Evolutionary conservation across 2,329 filamentous ascomycete genomes (phyloP).

Genomic region (Fusarium haematococcum): DNA sequence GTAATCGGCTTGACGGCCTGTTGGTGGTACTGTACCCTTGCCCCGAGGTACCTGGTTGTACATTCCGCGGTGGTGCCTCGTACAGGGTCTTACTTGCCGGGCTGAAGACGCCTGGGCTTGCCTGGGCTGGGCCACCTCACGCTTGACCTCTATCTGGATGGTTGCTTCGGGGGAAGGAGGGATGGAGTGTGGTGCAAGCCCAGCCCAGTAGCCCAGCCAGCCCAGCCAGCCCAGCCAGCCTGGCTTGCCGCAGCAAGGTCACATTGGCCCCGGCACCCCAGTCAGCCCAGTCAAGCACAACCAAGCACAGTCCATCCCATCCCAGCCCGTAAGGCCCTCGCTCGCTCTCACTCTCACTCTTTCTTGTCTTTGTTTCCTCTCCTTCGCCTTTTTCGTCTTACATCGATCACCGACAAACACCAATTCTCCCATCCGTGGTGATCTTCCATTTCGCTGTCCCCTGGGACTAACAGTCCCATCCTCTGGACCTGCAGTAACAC

Average conservation of each 20-base stretch:
- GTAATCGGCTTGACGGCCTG: neutral
- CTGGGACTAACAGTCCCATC: conserved; percentile 20
- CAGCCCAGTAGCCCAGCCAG: neutral
- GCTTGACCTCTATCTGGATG: neutral
- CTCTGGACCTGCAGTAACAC: conserved; percentile 3
- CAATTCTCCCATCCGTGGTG: conserved; percentile 5
- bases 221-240: conserved; percentile 1
- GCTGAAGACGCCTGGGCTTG: conserved; percentile 31
- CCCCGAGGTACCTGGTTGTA: conserved; percentile 12
- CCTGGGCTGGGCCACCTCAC: neutral
- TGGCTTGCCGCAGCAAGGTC: conserved; percentile 33
- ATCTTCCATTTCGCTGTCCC: conserved; percentile 8
- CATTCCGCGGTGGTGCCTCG: neutral
- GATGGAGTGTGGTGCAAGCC: neutral
- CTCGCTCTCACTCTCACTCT: conserved; percentile 3
- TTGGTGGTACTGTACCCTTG: conserved; percentile 8
- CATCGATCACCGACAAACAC: conserved; percentile 1
- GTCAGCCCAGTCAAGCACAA: conserved; percentile 1
- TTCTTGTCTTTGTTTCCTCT: conserved; percentile 32
- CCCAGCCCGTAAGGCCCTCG: neutral
- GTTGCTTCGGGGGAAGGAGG: neutral
- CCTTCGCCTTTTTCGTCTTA: conserved; percentile 14
- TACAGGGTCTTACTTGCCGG: conserved; percentile 24
- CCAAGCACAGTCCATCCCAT: neutral
- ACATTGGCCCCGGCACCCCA: conserved; percentile 20